Base-by-base conservation (phyloP, 805 yeast genomes). In the Kluyveromyces aestuarii region DNA sequence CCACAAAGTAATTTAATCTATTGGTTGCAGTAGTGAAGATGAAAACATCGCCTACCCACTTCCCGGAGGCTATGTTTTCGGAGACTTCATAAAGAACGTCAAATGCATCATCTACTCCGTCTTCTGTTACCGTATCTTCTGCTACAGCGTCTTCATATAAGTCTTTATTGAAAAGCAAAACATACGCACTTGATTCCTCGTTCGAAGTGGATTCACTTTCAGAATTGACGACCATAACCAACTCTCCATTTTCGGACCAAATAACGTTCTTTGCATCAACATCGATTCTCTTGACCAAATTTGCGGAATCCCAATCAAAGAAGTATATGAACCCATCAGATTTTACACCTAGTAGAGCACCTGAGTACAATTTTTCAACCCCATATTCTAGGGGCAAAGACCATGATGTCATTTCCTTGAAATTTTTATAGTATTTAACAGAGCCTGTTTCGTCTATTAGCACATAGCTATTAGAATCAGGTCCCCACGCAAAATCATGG, bases 21-120 rank as follows among this genome's bases (percentile, higher is more conserved):
- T 89, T 87, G 21, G 95, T 75, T 17, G 81, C 62, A 2, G 97
- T 88, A 14, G 97, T 87, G 72, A 84, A 93, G 47, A 93, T 80
- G 66, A 91, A 90, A 42, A 93, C 97, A 71, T 93, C 98, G 56
- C 98, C 99, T 59, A 90, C 89, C 89, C 97, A 93, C 66, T 82
- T 84, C 61, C 97, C 97, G 27, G 95, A 83, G 51, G 86, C 80
- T 37, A 91, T 79, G 17, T 81, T 71, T 64, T 93, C 99, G 50
- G 79, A 77, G 51, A 88, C 77, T 52, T 95, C 96, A 60, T 83
- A 79, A 49, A 87, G 72, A 21, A 90, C 90, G 48, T 87, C 95
- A 64, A 93, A 88, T 14, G 91, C 79, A 37, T 78, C 84, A 61
- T 86, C 96, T 37, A 85, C 85, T 55, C 96, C 98, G 64, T 89